phyloP scores from a whole-genome alignment of 768 basidiomycete genomes.

The Lactarius evosmus region DNA sequence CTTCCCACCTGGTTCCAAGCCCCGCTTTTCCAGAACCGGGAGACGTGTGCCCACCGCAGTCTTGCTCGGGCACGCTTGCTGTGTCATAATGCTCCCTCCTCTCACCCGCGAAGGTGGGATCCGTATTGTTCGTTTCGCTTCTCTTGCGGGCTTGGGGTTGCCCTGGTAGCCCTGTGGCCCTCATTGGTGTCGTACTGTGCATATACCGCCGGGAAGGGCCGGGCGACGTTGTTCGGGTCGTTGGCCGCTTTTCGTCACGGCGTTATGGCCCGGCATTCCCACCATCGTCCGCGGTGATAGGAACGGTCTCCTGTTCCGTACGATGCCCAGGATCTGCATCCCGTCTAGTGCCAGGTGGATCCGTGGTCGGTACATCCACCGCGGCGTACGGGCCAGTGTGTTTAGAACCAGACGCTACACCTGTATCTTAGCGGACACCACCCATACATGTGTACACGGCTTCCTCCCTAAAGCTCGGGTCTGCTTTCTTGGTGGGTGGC shows the following conservation, averaged over 20 bases:
- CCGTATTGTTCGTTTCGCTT: not conserved
- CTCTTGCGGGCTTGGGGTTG: not conserved
- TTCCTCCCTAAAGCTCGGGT: not conserved
- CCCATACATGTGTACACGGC: too few relatives aligned
- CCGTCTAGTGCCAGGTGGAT: not conserved
- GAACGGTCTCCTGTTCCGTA: not conserved
- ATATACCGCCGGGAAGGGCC: not conserved
- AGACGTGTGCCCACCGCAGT: too few relatives aligned
- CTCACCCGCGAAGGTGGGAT: too few relatives aligned
- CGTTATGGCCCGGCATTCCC: not conserved
- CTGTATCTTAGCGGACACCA: not conserved
- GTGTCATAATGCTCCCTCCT: not conserved
- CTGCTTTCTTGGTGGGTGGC: not conserved
- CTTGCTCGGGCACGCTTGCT: too few relatives aligned
- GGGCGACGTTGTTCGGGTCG: not conserved
- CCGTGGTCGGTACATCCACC: not conserved
- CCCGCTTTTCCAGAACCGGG: too few relatives aligned
- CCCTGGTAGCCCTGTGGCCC: not conserved
- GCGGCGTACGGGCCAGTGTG: not conserved
- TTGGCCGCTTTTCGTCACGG: not conserved
- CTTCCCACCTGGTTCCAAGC: too few relatives aligned
- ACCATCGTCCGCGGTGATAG: not conserved
- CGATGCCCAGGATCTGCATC: not conserved
- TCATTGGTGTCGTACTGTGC: not conserved
- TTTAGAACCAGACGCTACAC: not conserved